Percentiles rank a stretch among this genome's conserved stretches.
Evolutionary conservation across 176 grass and related monocot genomes (phyloP).

Genomic region (Rhynchospora breviuscula): DNA sequence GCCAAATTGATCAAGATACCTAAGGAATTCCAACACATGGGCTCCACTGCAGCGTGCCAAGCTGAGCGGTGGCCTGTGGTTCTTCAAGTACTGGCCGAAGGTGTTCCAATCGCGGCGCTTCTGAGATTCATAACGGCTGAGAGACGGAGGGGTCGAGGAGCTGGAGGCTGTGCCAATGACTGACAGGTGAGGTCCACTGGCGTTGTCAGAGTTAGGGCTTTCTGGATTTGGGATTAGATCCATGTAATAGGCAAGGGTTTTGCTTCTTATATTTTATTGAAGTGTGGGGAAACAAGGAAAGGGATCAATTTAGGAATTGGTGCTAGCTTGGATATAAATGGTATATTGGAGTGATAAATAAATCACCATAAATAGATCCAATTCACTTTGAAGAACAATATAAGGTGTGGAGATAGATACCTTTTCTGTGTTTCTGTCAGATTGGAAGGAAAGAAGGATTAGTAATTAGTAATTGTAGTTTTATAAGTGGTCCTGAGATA

Average conservation of each 20-base stretch:
- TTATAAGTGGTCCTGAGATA: conserved; percentile 5
- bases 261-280: neutral
- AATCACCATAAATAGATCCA: conserved; percentile 15
- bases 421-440: conserved; percentile 22
- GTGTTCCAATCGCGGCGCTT: conserved; percentile 82
- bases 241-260: conserved; percentile 33
- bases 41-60: conserved; percentile 84
- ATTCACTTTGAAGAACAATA: neutral
- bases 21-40: conserved; percentile 86
- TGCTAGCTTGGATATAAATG: conserved; percentile 17
- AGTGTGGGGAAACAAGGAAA: conserved; percentile 8
- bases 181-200: conserved; percentile 9
- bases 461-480: neutral
- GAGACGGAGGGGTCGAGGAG: neutral
- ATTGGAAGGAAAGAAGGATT: conserved; percentile 23
- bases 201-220: conserved; percentile 59
- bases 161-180: neutral
- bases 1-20: conserved; percentile 96
- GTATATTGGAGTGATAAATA: conserved; percentile 32
- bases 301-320: conserved; percentile 49
- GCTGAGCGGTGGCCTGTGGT: conserved; percentile 75
- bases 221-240: conserved; percentile 59
- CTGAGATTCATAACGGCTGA: conserved; percentile 56
- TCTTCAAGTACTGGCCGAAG: conserved; percentile 90
- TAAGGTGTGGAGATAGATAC: neutral